Percentiles rank a stretch among this genome's conserved stretches.
phyloP scores from a whole-genome alignment of 805 yeast genomes.

The Clavispora fructus region DNA sequence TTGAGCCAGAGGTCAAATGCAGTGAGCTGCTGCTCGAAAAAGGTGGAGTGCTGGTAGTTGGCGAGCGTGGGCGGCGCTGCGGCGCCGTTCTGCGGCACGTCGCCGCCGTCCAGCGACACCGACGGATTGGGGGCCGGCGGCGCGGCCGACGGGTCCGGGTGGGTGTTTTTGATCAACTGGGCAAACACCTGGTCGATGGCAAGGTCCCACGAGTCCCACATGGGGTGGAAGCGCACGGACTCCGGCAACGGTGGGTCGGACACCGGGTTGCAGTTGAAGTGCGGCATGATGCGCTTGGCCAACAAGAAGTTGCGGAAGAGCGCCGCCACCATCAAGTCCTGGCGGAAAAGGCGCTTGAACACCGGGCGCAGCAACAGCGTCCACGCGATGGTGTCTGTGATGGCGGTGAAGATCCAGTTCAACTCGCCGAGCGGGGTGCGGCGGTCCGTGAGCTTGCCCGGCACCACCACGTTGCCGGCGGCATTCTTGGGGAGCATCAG shows the following conservation, averaged over 20 bases:
- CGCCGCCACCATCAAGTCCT: conserved; percentile 95
- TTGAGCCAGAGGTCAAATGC: conserved; percentile 96
- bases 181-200: conserved; percentile 92
- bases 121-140: not conserved
- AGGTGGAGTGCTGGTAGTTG: conserved; percentile 83
- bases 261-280: conserved; percentile 87
- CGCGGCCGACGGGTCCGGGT: conserved; percentile 15
- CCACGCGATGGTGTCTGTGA: conserved; percentile 98
- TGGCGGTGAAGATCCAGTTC: conserved; percentile 96
- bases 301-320: conserved; percentile 85
- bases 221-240: conserved; percentile 68
- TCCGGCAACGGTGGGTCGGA: conserved; percentile 93
- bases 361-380: conserved; percentile 81
- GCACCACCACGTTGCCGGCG: conserved; percentile 62
- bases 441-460: conserved; percentile 88
- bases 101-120: not conserved
- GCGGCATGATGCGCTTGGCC: conserved; percentile 92
- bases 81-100: not conserved
- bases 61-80: conserved; percentile 18
- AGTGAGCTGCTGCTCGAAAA: conserved; percentile 92
- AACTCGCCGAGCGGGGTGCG: conserved; percentile 94
- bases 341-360: conserved; percentile 86
- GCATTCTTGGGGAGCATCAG: conserved; percentile 41
- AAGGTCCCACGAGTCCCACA: conserved; percentile 98
- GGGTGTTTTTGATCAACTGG: conserved; percentile 49